A percentile compares a stretch with the other conserved stretches of the same genome.
Conservation (phyloP, 805 yeast species). For the Pichia exigua region DNA sequence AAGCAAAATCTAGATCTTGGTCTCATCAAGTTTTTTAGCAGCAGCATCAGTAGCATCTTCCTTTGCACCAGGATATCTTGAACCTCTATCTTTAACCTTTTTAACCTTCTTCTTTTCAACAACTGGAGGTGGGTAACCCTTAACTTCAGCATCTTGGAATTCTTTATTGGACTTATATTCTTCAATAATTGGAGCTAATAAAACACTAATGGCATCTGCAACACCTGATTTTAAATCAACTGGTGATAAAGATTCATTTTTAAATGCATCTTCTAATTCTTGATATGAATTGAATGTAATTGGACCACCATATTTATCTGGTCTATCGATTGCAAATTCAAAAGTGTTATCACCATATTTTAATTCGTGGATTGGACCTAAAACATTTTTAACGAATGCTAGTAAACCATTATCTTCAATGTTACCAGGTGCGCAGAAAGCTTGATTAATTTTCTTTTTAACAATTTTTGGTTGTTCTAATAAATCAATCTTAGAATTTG, state of each 20-base stretch:
- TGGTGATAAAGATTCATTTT: constrained; percentile 71
- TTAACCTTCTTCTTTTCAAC: constrained; percentile 55
- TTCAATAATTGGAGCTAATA: constrained; percentile 78
- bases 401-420: constrained; percentile 87
- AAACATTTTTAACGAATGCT: constrained; percentile 75
- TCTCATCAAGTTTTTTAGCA: constrained; percentile 31
- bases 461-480: constrained; percentile 84
- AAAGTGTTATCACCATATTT: constrained; percentile 52
- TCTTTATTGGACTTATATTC: constrained; percentile 55
- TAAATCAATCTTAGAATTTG: constrained; percentile 92
- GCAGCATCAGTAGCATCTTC: constrained; percentile 20
- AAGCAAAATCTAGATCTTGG: constrained; percentile 25
- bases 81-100: constrained; percentile 80
- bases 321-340: constrained; percentile 72
- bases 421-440: constrained; percentile 93
- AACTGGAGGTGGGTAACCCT: constrained; percentile 79
- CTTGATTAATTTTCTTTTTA: constrained; percentile 83
- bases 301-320: constrained; percentile 96
- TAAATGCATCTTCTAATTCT: constrained; percentile 64
- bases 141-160: constrained; percentile 62
- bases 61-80: constrained; percentile 74
- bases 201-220: constrained; percentile 69
- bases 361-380: constrained; percentile 80
- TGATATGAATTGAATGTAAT: constrained; percentile 62
- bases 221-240: constrained; percentile 93